Base-by-base conservation (phyloP, 805 yeast genomes). In the Saccharomycopsis fibuligera region DNA sequence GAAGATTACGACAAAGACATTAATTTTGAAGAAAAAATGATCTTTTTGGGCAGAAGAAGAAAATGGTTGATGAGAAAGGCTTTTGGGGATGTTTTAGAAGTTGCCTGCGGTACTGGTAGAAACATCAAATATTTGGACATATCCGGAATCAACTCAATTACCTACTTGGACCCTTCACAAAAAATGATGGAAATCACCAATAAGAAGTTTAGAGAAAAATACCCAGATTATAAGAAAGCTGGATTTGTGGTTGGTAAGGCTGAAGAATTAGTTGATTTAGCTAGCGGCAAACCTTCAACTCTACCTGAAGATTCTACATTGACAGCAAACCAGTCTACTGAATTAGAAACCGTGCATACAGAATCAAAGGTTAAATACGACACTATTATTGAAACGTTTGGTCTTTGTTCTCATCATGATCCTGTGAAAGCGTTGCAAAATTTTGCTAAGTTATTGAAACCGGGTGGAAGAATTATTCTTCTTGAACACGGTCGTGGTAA, bases 21-120 rank as follows among this genome's bases (percentile, higher is more conserved):
- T 55, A 80, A 83, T 57, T 49, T 68, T 69, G 67, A 81, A 71
- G 75, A 72, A 56, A 64, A 60, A 47, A 58, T 68, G 56, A 67
- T 73, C 40, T 57, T 68, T 36, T 63, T 73, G 69, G 73, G 82
- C 49, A 73, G 70, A 58, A 73, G 85, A 65, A 74, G 96, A 58
- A 80, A 79, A 57, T 83, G 93, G 86, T 63, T 85, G 41, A 85
- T 86, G 89, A 75, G 70, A 33, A 85, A 84, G 53, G 75, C 83
- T 44, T 68, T 71, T 50, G 99, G 99, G 21, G 96, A 93, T 61
- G 96, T 89, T 1, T 68, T 93, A 49, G 99, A 93, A 64, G 93
- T 91, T 9, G 83, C 97, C 0, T 86, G 95, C 61, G 99, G 99
- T 50, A 93, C 99, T 0, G 98, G 99, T 5, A 75, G 98, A 64